Evolutionary conservation across 73 alveolate species (phyloP).

Genomic region (Paramecium sexaurelia): DNA sequence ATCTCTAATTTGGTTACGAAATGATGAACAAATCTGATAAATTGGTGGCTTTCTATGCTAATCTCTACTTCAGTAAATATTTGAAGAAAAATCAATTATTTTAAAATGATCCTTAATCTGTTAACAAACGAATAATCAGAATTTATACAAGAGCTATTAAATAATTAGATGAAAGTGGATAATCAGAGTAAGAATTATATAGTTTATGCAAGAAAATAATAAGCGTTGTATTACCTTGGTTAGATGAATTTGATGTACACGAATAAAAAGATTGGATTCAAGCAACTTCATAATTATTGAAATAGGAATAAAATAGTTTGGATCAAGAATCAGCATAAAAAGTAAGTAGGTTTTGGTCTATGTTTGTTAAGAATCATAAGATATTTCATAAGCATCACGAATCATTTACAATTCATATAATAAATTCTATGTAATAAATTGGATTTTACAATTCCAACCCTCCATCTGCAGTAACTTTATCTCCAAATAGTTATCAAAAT

Average conservation of each 20-base stretch:
- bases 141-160: slow-evolving; percentile 7
- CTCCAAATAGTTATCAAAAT: background rate
- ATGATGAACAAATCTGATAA: slow-evolving; percentile 8
- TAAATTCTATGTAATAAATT: slow-evolving; percentile 37
- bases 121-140: background rate
- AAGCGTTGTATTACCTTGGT: background rate
- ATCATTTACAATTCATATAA: slow-evolving; percentile 4
- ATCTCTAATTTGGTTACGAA: slow-evolving; percentile 16
- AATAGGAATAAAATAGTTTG: background rate
- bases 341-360: slow-evolving; percentile 30
- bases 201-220: slow-evolving; percentile 31
- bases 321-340: slow-evolving; percentile 12
- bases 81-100: background rate
- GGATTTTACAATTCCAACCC: background rate
- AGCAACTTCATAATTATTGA: background rate
- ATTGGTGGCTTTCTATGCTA: slow-evolving; percentile 17
- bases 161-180: slow-evolving; percentile 48
- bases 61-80: slow-evolving; percentile 19
- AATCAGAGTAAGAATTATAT: background rate
- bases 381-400: slow-evolving; percentile 33
- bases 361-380: slow-evolving; percentile 14
- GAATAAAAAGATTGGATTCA: slow-evolving; percentile 25
- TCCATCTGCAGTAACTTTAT: background rate
- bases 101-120: slow-evolving; percentile 17
- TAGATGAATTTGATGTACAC: slow-evolving; percentile 4